Conservation (phyloP, 805 yeast genomes). For the Candida tibetensis region DNA sequence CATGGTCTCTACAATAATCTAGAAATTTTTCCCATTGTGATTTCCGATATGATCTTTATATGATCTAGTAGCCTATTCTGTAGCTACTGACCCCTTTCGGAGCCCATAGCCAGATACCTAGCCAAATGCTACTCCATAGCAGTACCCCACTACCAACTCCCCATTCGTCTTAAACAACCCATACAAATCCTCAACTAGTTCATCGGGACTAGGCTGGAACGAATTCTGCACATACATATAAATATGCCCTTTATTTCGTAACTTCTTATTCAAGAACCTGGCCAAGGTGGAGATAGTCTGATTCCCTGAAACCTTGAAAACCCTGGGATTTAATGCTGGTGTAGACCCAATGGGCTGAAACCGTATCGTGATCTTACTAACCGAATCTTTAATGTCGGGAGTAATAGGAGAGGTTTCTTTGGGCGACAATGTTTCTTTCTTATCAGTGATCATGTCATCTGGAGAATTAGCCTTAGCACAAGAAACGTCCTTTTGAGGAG, state of each 20-base stretch:
- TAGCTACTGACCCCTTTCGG: too few species aligned
- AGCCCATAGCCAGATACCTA: too few species aligned
- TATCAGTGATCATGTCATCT: not conserved
- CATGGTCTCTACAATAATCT: too few species aligned
- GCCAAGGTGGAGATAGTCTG: constrained; percentile 47
- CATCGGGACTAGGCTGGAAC: constrained; percentile 43
- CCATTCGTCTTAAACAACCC: constrained; percentile 28
- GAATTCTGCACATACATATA: constrained; percentile 39
- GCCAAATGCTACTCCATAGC: constrained; percentile 42
- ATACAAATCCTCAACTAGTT: constrained; percentile 31
- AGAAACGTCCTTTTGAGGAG: too few species aligned
- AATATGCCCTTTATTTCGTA: constrained; percentile 19
- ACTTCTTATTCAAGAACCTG: constrained; percentile 42
- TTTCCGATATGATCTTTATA: too few species aligned
- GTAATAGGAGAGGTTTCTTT: not conserved
- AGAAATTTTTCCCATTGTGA: too few species aligned
- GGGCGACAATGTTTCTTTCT: not conserved
- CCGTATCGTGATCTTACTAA: constrained; percentile 44
- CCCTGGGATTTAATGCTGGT: constrained; percentile 46
- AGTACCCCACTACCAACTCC: constrained; percentile 39
- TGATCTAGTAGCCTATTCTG: too few species aligned
- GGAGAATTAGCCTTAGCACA: too few species aligned
- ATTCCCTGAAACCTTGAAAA: constrained; percentile 47
- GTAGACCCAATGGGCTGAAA: constrained; percentile 63
- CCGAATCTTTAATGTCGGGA: too few species aligned